Base-by-base conservation (phyloP, 495 filamentous ascomycete species). In the Neurospora tetraspora region DNA sequence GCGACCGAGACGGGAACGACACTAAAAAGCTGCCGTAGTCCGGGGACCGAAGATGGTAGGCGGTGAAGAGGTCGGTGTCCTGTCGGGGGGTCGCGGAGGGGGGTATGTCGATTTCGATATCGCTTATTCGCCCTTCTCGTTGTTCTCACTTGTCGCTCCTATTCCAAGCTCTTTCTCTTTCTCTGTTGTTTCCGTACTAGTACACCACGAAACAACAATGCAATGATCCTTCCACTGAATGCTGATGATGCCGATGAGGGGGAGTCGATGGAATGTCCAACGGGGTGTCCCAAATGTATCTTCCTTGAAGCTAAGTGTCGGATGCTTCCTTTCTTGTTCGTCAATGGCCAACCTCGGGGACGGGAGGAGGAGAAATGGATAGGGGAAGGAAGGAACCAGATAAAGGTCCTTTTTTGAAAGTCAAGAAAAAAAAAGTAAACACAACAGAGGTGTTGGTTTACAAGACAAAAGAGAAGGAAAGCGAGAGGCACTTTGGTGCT, bases 311-410 rank as follows among this genome's bases (percentile, higher is more conserved):
- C 37, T 69, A 10, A 14, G 20, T 27, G 72, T 72, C 70, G 72
- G 70, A 73, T 78, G 73, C 72, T 70, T 76, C 71, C 70, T 75
- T 37, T 76, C 70, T 53, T 27, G 27, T 36, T 27, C 20, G 79
- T 78, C 73, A 79, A 77, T 72, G 75, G 74, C 73, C 74, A 69
- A 71, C 39, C 73, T 74, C 75, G 38, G 37, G 14, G 20, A 73
- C 43, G 39, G 31, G 69, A 47, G 71, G 71, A 78, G 70, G 43
- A 70, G 69, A 43, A 53, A 69, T 61, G 11, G 53, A 65, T 34
- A 27, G 20, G 23, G 27, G 27, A 65, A 14, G 53, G 53, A 65
- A 65, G 53, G 53, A 65, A 65, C 53, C 53, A 65, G 14, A 65
- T 65, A 4, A 8, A 65, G 53, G 53, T 65, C 53, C 53, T 65